Base-by-base conservation (phyloP, 1,284 basidiomycete genomes). In the Heterobasidion irregulare region DNA sequence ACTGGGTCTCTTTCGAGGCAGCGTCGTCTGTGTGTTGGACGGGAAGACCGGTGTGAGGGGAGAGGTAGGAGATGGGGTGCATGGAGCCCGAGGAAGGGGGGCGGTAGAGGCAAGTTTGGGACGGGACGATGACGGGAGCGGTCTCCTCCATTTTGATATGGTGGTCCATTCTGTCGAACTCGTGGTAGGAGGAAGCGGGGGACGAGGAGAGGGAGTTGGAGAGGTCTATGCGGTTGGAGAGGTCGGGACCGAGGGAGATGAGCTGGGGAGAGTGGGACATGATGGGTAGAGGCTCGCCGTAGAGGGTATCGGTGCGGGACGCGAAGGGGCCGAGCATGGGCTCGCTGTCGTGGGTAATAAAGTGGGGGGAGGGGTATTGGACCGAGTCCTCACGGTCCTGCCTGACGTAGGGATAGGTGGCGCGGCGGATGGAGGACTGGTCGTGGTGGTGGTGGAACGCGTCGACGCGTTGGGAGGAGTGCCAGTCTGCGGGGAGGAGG, bases 11-110 rank as follows among this genome's bases (percentile, higher is more conserved):
- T 70, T 92, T 92, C 49, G 82, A 85, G 1, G 89, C 86, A 12
- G 89, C 89, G 66, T 92, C 89, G 71, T 92, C 89, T 0, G 89
- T 92, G 71, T 91, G 87, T 68, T 89, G 89, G 6, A 91, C 84
- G 53, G 83, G 80, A 44, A 89, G 75, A 38, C 79, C 74, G 10
- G 78, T 70, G 63, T 80, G 80, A 6, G 76, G 75, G 12, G 74
- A 70, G 58, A 81, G 70, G 65, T 79, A 80, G 53, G 78, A 69
- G 58, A 78, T 63, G 19, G 61, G 68, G 58, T 67, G 69, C 64
- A 68, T 71, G 53, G 64, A 67, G 52, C 62, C 64, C 5, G 68
- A 70, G n/a, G 61, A 54, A 57, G 64, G 65, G 53, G 73, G 73
- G 64, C 73, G 73, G 65, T 67, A 74, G 53, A 71, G 64, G 26